phyloP scores from a whole-genome alignment of 805 yeast species.

The Saccharomycopsis fermentans region DNA sequence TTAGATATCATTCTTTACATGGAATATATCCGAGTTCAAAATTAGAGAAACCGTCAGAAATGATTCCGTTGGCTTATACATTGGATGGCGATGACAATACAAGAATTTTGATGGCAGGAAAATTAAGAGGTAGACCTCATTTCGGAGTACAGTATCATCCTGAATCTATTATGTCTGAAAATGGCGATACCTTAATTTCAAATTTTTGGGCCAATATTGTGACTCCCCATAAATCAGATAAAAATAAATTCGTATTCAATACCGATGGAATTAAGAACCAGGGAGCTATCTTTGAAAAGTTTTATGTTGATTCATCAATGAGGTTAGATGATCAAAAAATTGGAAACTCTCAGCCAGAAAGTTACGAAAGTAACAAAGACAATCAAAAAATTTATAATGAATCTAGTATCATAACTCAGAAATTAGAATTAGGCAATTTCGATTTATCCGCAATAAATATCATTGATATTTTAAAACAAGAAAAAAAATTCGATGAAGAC shows the following conservation, averaged over 20 bases:
- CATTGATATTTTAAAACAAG: conserved; percentile 36
- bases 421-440: background rate
- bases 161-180: conserved; percentile 76
- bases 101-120: conserved; percentile 68
- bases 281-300: background rate
- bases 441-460: conserved; percentile 32
- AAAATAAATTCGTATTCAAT: background rate
- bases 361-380: background rate
- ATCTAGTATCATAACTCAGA: background rate
- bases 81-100: conserved; percentile 23
- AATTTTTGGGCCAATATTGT: conserved; percentile 43
- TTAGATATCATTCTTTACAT: conserved; percentile 82
- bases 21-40: conserved; percentile 46
- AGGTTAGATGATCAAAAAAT: conserved; percentile 4
- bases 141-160: conserved; percentile 97
- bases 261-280: background rate
- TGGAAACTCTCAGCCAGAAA: background rate
- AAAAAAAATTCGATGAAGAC: conserved; percentile 24
- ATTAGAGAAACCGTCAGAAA: conserved; percentile 27
- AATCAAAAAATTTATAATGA: background rate
- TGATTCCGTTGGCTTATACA: conserved; percentile 57
- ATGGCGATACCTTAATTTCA: conserved; percentile 47
- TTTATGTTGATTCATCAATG: conserved; percentile 3
- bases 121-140: conserved; percentile 51
- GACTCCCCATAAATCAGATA: background rate